Percentiles rank a stretch among this genome's conserved stretches.
Conservation (phyloP, 208 protist species). For the Phytomonas sp. region DNA sequence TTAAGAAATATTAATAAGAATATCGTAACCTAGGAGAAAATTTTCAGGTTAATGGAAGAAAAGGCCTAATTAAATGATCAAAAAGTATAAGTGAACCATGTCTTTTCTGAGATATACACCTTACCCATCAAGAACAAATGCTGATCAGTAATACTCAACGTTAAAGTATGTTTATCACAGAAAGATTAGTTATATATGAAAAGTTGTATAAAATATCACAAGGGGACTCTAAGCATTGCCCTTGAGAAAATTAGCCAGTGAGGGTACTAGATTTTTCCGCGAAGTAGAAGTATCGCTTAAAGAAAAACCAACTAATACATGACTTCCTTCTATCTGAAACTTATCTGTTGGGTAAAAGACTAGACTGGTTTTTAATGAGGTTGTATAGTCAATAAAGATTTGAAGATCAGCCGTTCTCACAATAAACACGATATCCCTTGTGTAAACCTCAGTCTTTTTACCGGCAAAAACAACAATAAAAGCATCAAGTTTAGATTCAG, state of each 20-base stretch:
- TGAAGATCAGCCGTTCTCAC: constrained; percentile 21
- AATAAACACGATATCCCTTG: constrained; percentile 50
- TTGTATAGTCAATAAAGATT: constrained; percentile 34
- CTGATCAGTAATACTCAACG: neutral
- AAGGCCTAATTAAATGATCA: neutral
- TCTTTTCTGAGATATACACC: neutral
- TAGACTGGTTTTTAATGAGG: constrained; percentile 19
- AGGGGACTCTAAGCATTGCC: neutral
- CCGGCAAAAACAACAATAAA: constrained; percentile 60
- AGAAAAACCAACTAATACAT: constrained; percentile 32
- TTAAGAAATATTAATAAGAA: neutral
- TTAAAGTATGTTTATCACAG: neutral
- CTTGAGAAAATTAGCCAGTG: constrained; percentile 41
- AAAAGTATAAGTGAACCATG: neutral
- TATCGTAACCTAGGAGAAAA: neutral
- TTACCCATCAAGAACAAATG: neutral
- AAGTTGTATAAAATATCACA: neutral
- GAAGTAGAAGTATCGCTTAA: constrained; percentile 71
- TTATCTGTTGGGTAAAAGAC: constrained; percentile 25
- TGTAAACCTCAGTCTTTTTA: constrained; percentile 34
- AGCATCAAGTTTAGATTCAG: constrained; percentile 36
- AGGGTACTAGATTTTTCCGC: constrained; percentile 62
- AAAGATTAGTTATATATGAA: neutral
- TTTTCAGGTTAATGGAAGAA: neutral
- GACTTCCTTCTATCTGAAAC: constrained; percentile 11